A percentile compares a stretch with the other conserved stretches of the same genome.
phyloP scores from a whole-genome alignment of 2,329 filamentous ascomycete genomes.

The Exophiala sp. region DNA sequence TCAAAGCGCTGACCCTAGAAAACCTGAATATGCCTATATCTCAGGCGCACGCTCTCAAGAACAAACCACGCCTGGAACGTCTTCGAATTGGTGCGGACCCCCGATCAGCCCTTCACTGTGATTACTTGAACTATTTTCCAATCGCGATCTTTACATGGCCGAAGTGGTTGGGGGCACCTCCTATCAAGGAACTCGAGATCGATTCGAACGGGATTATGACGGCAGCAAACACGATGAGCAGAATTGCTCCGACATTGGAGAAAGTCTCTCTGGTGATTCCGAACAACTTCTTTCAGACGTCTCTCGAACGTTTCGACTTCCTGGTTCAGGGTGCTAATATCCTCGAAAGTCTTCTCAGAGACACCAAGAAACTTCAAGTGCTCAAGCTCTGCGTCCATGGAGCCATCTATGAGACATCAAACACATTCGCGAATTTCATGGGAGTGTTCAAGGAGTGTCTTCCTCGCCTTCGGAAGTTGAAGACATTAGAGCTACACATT shows the following conservation, averaged over 20 bases:
- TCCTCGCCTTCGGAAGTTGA: slow-evolving; percentile 6
- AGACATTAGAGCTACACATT: slow-evolving; percentile 24
- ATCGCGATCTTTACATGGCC: too few species aligned
- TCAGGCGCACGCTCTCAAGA: slow-evolving; percentile 12
- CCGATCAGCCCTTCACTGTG: slow-evolving; percentile 14
- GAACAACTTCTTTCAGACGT: background rate
- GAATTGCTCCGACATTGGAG: slow-evolving; percentile 10
- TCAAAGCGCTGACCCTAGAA: slow-evolving; percentile 19
- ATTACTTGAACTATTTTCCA: background rate
- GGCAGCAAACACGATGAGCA: background rate
- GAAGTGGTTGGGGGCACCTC: background rate
- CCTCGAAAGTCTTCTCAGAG: background rate
- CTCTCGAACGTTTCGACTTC: background rate
- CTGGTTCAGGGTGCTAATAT: background rate
- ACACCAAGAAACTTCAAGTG: slow-evolving; percentile 5
- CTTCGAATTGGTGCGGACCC: slow-evolving; percentile 20
- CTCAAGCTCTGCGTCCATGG: slow-evolving; percentile 20
- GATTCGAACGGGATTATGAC: slow-evolving; percentile 16
- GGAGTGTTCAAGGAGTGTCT: slow-evolving; percentile 11
- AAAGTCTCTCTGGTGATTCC: slow-evolving; percentile 11
- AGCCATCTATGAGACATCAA: slow-evolving; percentile 3
- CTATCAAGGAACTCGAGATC: slow-evolving; percentile 12
- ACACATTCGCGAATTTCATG: slow-evolving; percentile 12
- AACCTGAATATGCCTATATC: slow-evolving; percentile 23
- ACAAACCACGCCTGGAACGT: slow-evolving; percentile 20